Percentiles rank a stretch among this genome's conserved stretches.
These are phyloP conservation scores for Coccomyxa sp. DNA, from an alignment of 139 green algal genomes.

Conservation along the genomic window DNA sequence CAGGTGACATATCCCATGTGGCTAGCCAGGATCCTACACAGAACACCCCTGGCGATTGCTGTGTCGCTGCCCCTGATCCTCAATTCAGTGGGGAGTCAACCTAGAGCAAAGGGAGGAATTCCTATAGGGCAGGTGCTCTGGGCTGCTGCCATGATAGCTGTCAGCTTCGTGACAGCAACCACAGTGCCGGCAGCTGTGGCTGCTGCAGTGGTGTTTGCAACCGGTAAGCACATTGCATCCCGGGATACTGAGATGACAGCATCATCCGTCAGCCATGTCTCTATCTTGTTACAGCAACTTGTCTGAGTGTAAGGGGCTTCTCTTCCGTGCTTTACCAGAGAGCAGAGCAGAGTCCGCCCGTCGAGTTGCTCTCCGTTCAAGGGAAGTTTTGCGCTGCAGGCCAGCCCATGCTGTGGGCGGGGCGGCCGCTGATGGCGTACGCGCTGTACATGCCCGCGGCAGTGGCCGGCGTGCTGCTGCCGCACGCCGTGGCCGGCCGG, in stretches of 20 bases:
- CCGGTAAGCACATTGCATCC: background rate
- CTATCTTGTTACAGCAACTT: background rate
- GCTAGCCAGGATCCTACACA: background rate
- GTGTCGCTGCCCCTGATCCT: background rate
- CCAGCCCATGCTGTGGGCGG: conserved; percentile 54
- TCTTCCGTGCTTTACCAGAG: too few relatives aligned
- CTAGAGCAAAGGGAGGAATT: background rate
- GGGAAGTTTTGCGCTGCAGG: conserved; percentile 26
- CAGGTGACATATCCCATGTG: conserved; percentile 3
- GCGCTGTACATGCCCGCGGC: conserved; percentile 45
- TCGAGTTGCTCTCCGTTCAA: background rate
- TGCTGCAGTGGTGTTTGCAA: background rate
- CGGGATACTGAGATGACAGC: background rate
- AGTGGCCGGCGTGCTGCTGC: conserved; percentile 38
- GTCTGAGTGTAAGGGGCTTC: too few relatives aligned
- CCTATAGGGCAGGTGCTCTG: background rate
- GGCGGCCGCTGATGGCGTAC: conserved; percentile 29
- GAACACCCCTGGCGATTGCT: background rate
- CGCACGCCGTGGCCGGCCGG: conserved; percentile 19
- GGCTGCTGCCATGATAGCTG: background rate
- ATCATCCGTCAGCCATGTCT: background rate
- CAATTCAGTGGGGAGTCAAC: background rate
- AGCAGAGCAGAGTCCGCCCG: too few relatives aligned
- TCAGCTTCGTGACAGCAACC: background rate
- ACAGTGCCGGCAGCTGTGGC: background rate